Percentiles rank a stretch among this genome's conserved stretches.
These are phyloP conservation scores for Aspergillus kassunensis DNA, from an alignment of 495 filamentous ascomycete species.

Conservation along the genomic window DNA sequence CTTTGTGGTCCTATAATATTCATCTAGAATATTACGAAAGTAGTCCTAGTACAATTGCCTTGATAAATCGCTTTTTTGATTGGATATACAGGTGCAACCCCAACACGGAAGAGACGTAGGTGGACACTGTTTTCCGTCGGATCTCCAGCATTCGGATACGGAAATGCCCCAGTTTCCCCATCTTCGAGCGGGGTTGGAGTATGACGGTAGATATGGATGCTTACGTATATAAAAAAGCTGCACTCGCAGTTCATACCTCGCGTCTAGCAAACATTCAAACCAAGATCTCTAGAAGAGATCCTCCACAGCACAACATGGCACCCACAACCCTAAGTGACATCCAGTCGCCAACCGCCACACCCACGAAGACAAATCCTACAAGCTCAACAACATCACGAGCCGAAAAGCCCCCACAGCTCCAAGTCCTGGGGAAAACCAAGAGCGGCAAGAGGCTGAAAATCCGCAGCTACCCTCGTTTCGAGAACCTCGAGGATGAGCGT, in stretches of 20 bases:
- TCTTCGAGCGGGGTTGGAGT: no score
- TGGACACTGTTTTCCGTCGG: neutral
- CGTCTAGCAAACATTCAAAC: no score
- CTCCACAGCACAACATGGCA: neutral
- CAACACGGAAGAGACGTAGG: neutral
- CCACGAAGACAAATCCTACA: neutral
- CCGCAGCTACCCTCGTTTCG: constrained; percentile 40
- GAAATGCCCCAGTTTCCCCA: neutral
- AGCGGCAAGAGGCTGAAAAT: constrained; percentile 8
- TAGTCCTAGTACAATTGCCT: no score
- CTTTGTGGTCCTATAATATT: no score
- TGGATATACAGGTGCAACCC: no score
- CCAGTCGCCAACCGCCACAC: neutral
- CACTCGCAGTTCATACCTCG: no score
- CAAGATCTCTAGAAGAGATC: no score
- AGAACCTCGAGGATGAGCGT: constrained; percentile 51
- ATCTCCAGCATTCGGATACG: neutral
- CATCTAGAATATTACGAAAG: no score
- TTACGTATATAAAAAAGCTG: no score
- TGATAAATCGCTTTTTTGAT: no score
- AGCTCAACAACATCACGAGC: no score
- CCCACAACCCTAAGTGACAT: constrained; percentile 2
- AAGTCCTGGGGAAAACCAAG: constrained; percentile 12
- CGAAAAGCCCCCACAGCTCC: constrained; percentile 8
- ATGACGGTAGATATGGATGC: no score